phyloP scores from a whole-genome alignment of 306 rosid species.

The Erythrophleum fordii region DNA sequence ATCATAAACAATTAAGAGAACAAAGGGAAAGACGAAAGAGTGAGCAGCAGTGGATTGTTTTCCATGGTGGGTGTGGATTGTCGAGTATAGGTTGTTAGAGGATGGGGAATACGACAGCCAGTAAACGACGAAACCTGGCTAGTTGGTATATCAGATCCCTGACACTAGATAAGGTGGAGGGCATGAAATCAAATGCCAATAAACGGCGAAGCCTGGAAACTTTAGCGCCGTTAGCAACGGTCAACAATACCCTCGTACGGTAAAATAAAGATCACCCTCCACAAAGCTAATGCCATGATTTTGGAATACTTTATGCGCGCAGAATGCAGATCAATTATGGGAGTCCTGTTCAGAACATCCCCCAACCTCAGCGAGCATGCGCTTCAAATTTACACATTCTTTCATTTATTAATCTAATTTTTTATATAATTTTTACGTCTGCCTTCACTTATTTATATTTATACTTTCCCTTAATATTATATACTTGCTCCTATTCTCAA shows the following conservation, averaged over 20 bases:
- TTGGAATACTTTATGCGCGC: slow-evolving; percentile 45
- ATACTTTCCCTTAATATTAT: background rate
- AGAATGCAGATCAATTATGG: slow-evolving; percentile 46
- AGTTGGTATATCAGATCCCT: slow-evolving; percentile 15
- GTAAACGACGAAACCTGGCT: slow-evolving; percentile 29
- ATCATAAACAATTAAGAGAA: background rate
- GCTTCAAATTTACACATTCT: slow-evolving; percentile 23
- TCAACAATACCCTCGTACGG: slow-evolving; percentile 38
- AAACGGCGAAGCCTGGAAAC: background rate
- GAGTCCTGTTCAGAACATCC: slow-evolving; percentile 48
- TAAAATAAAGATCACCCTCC: background rate
- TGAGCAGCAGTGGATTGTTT: background rate
- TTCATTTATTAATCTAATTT: background rate
- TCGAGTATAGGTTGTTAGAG: slow-evolving; percentile 8
- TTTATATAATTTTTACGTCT: background rate
- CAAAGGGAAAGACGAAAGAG: background rate
- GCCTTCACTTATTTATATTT: background rate
- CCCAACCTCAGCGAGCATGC: slow-evolving; percentile 65
- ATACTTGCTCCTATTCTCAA: background rate
- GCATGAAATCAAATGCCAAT: slow-evolving; percentile 1
- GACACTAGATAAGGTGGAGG: background rate
- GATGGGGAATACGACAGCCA: slow-evolving; percentile 7
- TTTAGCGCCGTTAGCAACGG: slow-evolving; percentile 50
- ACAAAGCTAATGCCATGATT: slow-evolving; percentile 40
- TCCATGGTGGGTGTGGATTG: background rate